Evolutionary conservation across 1,139 yeast genomes (phyloP).

Genomic region (Saccharomyces hybrid): DNA sequence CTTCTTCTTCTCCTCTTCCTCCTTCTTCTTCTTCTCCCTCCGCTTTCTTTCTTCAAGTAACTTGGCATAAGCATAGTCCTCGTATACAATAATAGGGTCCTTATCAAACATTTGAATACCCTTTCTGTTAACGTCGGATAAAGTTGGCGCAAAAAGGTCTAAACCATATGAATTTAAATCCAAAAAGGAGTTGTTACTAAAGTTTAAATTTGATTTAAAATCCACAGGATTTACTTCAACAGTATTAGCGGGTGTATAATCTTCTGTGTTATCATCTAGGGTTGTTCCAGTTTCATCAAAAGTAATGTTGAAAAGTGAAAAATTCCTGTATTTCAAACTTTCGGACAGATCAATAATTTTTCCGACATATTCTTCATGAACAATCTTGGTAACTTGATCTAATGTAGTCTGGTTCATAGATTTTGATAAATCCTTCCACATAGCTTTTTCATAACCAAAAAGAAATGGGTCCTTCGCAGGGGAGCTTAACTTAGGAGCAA

Average conservation of each 20-base stretch:
- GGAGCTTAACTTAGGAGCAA: conserved; percentile 15
- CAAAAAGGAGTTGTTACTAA: neutral
- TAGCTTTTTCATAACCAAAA: conserved; percentile 13
- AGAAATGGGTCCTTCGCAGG: conserved; percentile 24
- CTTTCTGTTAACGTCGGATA: conserved; percentile 4
- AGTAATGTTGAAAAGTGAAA: neutral
- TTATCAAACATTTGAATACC: neutral
- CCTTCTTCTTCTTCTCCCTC: neutral
- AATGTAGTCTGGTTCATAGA: conserved; percentile 3
- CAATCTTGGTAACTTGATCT: neutral
- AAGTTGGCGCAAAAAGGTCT: neutral
- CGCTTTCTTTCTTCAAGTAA: neutral
- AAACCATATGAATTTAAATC: neutral
- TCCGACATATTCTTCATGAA: neutral
- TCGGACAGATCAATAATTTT: neutral
- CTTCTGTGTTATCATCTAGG: neutral
- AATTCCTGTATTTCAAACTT: neutral
- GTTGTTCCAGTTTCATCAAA: neutral
- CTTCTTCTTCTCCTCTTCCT: neutral
- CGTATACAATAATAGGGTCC: neutral
- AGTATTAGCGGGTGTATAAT: neutral
- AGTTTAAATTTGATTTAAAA: neutral
- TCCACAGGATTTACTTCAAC: neutral
- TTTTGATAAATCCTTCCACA: conserved; percentile 13
- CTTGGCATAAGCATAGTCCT: neutral